Conservation (phyloP, 257 asterid species). For the Echites panduratus region DNA sequence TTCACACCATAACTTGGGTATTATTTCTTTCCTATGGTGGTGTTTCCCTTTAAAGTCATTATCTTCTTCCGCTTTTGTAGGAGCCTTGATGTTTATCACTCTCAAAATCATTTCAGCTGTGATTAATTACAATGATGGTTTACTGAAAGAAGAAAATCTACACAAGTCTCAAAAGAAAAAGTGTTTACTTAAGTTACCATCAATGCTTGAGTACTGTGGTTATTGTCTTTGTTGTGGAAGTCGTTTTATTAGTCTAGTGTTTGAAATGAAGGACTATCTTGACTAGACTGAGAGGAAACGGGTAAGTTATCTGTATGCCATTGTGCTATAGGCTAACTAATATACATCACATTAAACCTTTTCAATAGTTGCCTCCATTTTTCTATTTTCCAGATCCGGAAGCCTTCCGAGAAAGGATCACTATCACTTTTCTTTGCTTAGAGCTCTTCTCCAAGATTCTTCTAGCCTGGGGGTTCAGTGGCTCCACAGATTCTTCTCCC, state of each 20-base stretch:
- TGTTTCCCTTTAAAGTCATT: neutral
- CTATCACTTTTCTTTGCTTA: slow-evolving; percentile 85
- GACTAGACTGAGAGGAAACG: slow-evolving; percentile 91
- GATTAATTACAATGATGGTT: slow-evolving; percentile 87
- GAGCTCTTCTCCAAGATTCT: slow-evolving; percentile 86
- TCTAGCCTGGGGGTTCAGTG: slow-evolving; percentile 97
- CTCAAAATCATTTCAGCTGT: slow-evolving; percentile 83
- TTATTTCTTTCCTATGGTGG: neutral
- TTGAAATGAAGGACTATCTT: slow-evolving; percentile 88
- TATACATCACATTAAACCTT: neutral
- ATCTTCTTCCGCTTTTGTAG: slow-evolving; percentile 33
- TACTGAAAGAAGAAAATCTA: slow-evolving; percentile 76
- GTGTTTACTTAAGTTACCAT: slow-evolving; percentile 69
- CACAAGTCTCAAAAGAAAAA: slow-evolving; percentile 80
- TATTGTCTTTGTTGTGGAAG: slow-evolving; percentile 95
- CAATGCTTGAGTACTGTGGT: slow-evolving; percentile 71
- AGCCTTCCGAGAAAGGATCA: slow-evolving; percentile 52
- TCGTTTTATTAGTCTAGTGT: slow-evolving; percentile 99
- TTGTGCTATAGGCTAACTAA: slow-evolving; percentile 1
- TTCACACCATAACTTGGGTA: neutral
- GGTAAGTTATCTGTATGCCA: slow-evolving; percentile 35
- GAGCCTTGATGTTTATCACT: slow-evolving; percentile 97
- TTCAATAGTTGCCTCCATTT: slow-evolving; percentile 2
- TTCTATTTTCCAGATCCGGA: slow-evolving; percentile 60
- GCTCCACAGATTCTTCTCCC: slow-evolving; percentile 83